Evolutionary conservation across 306 rosid species (phyloP).

Genomic region (Lathyrus sativus): DNA sequence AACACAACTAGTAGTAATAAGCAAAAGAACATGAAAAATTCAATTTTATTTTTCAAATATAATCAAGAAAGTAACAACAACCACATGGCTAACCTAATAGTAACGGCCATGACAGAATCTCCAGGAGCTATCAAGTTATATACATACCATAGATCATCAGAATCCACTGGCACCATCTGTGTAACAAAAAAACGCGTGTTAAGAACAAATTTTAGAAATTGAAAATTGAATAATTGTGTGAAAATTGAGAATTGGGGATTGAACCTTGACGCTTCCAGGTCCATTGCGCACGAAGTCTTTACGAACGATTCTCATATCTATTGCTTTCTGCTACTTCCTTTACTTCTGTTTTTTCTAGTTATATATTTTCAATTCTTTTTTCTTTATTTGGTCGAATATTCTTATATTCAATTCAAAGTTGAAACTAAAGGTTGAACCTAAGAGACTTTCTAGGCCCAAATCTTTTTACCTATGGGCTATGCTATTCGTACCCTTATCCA

Average conservation of each 20-base stretch:
- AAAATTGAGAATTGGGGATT: conserved; percentile 19
- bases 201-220: background rate
- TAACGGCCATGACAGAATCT: conserved; percentile 79
- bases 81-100: conserved; percentile 62
- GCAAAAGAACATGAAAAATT: background rate
- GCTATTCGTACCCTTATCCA: too few relatives aligned
- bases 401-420: too few relatives aligned
- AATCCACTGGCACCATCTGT: conserved; percentile 89
- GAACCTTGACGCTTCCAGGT: conserved; percentile 94
- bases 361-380: background rate
- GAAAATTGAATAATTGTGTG: background rate
- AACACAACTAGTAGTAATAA: conserved; percentile 1
- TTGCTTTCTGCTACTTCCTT: background rate
- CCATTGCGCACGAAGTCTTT: conserved; percentile 65
- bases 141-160: conserved; percentile 91
- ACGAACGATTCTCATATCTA: conserved; percentile 75
- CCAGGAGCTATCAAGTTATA: conserved; percentile 89
- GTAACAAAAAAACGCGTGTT: background rate
- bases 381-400: too few relatives aligned
- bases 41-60: too few relatives aligned
- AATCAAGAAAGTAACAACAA: too few relatives aligned
- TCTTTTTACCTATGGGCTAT: too few relatives aligned
- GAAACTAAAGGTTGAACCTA: too few relatives aligned
- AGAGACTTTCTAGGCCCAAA: too few relatives aligned
- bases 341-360: background rate